phyloP scores from a whole-genome alignment of 2,329 filamentous ascomycete species.

The Thielaviopsis musarum region DNA sequence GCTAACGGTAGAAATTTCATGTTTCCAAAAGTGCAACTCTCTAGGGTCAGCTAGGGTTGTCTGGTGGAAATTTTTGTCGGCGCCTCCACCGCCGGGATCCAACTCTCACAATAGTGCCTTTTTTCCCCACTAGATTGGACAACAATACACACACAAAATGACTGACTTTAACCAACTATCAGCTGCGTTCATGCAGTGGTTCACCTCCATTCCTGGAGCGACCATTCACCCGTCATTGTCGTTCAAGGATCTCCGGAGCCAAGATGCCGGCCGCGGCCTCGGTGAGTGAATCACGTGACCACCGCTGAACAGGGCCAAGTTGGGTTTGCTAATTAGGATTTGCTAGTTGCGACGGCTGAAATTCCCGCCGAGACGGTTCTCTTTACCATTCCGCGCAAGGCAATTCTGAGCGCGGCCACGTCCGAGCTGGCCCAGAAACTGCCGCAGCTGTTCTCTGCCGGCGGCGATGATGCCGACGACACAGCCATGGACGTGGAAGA shows the following conservation, averaged over 20 bases:
- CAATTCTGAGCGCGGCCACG: constrained; percentile 56
- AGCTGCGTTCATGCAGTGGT: constrained; percentile 35
- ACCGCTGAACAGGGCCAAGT: neutral
- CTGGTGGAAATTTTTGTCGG: neutral
- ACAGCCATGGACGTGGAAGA: constrained; percentile 19
- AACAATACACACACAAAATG: constrained; percentile 15
- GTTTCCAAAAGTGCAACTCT: neutral
- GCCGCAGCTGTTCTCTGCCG: constrained; percentile 31
- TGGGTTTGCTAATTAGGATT: neutral
- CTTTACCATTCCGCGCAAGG: constrained; percentile 59
- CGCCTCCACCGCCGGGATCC: neutral
- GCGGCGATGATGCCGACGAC: constrained; percentile 22
- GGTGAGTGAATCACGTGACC: constrained; percentile 21
- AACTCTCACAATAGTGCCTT: neutral
- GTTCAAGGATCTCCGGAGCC: constrained; percentile 34
- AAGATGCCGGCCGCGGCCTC: constrained; percentile 37
- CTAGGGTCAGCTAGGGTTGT: neutral
- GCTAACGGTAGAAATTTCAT: neutral
- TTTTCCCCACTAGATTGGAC: neutral
- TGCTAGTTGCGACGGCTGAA: constrained; percentile 48
- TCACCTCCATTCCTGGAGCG: constrained; percentile 32
- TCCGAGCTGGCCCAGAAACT: constrained; percentile 47
- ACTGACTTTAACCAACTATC: constrained; percentile 27
- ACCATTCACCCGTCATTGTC: constrained; percentile 35
- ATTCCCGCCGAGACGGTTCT: constrained; percentile 60